Base-by-base conservation (phyloP, 495 filamentous ascomycete genomes). In the Hypoxylon lenormandii region DNA sequence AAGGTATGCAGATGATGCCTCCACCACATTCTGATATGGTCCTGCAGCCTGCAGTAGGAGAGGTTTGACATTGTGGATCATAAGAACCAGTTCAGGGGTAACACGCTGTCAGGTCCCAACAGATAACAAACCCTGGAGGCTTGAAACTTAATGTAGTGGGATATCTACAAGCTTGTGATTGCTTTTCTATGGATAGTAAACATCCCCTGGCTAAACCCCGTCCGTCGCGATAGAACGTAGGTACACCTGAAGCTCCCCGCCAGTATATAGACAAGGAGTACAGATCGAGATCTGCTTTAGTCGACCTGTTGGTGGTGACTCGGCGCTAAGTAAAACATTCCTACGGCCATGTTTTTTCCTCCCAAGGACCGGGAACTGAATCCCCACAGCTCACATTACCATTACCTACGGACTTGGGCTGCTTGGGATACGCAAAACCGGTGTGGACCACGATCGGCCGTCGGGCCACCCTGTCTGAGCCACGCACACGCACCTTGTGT, bases 71-170 rank as follows among this genome's bases (percentile, higher is more conserved):
- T 63, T 43, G 52, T 37, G 46, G 48, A 45, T 43, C n/a, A 36
- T 51, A 23, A 40, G 5, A 52, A 53, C 16, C n/a, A 33, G 21
- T 40, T 50, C 66, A 66, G 61, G 61, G 67, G 67, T 66, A 70
- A 57, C 52, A 7, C 55, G 49, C 51, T 47, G 40, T 62, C 40
- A 18, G 16, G 51, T 61, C 45, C 61, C 61, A 70, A 66, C 67
- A 53, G 45, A 58, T 15, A 52, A 42, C 30, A 48, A 33, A 52
- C 21, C 22, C 30, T 46, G 42, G 21, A 38, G 30, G 28, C 30
- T 51, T 49, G 11, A 23, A 37, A 28, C 26, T 40, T 57, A 13
- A 37, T 36, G 18, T 55, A 65, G 47, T 48, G 45, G 48, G 48
- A 55, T 43, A 37, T 36, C 51, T 51, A 52, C 51, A 66, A 56